Base-by-base conservation (phyloP, 1,139 yeast species). In the Fermentozyma sake region DNA sequence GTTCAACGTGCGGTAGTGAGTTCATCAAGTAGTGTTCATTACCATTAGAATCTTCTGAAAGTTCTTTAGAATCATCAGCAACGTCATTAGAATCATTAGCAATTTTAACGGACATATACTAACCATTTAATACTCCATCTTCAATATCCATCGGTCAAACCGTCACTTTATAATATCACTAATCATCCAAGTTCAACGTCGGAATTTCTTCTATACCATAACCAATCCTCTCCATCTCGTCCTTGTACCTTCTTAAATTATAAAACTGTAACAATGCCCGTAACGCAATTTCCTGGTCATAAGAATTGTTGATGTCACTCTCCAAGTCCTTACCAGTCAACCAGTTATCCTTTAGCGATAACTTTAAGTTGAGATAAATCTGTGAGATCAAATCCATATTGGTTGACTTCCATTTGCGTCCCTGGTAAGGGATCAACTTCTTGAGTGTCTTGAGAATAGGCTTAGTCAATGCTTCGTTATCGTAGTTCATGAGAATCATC, bases 331-430 rank as follows among this genome's bases (percentile, higher is more conserved):
- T 72, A 0, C 96, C 95, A 32, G 87, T 79, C 16, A 91, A 67
- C 98, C 98, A 91, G 44, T 79, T 81, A 47, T 89, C 97, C 35
- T 79, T 72, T 28, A 91, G 58, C 11, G 78, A 74, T 17, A 89
- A 61, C 38, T 77, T 72, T 43, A 87, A 73, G 45, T 85, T 79
- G 25, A 91, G 57, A 47, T 84, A 91, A 2, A 91, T 87, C 36
- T 84, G 79, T 0, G 96, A 86, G 6, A 93, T 85, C 31, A 91
- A 61, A 42, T 87, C 96, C 97, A 93, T 91, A 50, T 91, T 93
- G 39, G 78, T 73, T 9, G 87, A 75, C 43, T 87, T 80, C 99
- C 99, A 91, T 52, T 89, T 87, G 35, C 94, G 76, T 12, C 96
- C 96, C 42, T 85, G 89, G 52, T 81, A 86, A 0, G 97, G 96